These are phyloP conservation scores for Candida sp. DNA, from an alignment of 1,139 yeast genomes.

Conservation along the genomic window DNA sequence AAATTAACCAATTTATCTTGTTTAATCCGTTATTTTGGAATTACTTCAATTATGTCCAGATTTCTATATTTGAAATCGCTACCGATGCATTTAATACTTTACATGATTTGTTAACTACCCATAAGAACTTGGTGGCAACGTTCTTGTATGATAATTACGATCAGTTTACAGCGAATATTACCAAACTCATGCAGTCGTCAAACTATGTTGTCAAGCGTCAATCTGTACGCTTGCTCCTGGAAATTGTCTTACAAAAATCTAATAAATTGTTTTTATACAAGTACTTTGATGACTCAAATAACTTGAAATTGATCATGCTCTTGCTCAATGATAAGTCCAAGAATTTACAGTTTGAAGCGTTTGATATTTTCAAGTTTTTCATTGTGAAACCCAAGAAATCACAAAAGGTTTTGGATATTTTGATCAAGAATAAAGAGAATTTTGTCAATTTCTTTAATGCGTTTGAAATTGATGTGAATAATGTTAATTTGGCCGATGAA, in stretches of 20 bases:
- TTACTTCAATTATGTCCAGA: slow-evolving; percentile 73
- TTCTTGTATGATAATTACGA: slow-evolving; percentile 58
- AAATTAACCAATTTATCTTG: slow-evolving; percentile 57
- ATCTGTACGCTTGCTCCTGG: slow-evolving; percentile 73
- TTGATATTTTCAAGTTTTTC: slow-evolving; percentile 88
- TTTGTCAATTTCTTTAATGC: slow-evolving; percentile 65
- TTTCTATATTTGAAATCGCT: slow-evolving; percentile 81
- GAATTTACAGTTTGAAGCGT: slow-evolving; percentile 86
- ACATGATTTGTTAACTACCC: slow-evolving; percentile 65
- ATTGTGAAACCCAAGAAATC: slow-evolving; percentile 93
- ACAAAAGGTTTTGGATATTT: slow-evolving; percentile 73
- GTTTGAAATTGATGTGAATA: slow-evolving; percentile 66
- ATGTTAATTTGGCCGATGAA: slow-evolving; percentile 72
- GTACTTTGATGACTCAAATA: slow-evolving; percentile 79
- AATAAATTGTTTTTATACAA: slow-evolving; percentile 71
- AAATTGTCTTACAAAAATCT: slow-evolving; percentile 67
- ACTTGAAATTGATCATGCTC: slow-evolving; percentile 82
- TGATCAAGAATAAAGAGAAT: slow-evolving; percentile 78
- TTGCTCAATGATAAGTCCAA: slow-evolving; percentile 84
- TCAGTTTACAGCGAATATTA: slow-evolving; percentile 58
- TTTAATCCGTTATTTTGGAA: slow-evolving; percentile 67
- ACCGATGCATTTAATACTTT: slow-evolving; percentile 85
- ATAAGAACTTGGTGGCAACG: slow-evolving; percentile 65
- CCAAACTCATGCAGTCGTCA: slow-evolving; percentile 65
- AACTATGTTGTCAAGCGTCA: slow-evolving; percentile 94